Evolutionary conservation across 345 rosid species (phyloP), one percentile per base, ranked within the genome.

Genomic region (Barbarea vulgaris): DNA sequence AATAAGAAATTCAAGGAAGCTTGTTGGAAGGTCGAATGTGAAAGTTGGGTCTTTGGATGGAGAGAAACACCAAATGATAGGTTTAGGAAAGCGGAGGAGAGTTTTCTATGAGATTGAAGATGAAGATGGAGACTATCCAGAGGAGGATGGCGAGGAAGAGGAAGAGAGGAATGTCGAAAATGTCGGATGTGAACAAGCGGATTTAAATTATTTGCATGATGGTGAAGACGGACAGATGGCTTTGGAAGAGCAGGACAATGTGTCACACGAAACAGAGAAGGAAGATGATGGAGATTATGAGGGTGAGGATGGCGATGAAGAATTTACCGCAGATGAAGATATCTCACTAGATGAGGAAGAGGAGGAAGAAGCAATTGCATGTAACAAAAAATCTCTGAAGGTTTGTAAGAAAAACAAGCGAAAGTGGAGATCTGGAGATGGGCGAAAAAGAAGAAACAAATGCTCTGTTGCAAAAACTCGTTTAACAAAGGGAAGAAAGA

Each of bases 271-370:
- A 19, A 60, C 59, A 3, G 71, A 79, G n/a, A 67, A 67, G 31
- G 78, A 67, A 33, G 88, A 91, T 37, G 85, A 75, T 19, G 88
- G 84, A 25, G 78, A 85, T 12, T 86, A 82, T 5, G 84, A 82
- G n/a, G 86, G 61, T 6, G 89, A 83, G 0, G 87, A 89, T 10
- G 86, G 80, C 6, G 91, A 88, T 10, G 94, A 85, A 6, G 91
- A 93, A 64, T 89, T 83, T 67, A 81, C 86, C 1, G 81, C 80
- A 4, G 94, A 88, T 64, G 93, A 83, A 25, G 89, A 93, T 57
- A 90, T 87, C 67, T 84, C 83, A 53, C 62, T 85, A 67, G 91
- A 87, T n/a, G 99, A 89, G 80, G 99, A 92, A 57, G 97, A 93
- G 71, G 91, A 87, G 24, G 99, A 89, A 77, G 99, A 92, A 36